These are phyloP conservation scores for Arthrinium phaeospermum DNA, from an alignment of 2,329 filamentous ascomycete species.

Conservation along the genomic window DNA sequence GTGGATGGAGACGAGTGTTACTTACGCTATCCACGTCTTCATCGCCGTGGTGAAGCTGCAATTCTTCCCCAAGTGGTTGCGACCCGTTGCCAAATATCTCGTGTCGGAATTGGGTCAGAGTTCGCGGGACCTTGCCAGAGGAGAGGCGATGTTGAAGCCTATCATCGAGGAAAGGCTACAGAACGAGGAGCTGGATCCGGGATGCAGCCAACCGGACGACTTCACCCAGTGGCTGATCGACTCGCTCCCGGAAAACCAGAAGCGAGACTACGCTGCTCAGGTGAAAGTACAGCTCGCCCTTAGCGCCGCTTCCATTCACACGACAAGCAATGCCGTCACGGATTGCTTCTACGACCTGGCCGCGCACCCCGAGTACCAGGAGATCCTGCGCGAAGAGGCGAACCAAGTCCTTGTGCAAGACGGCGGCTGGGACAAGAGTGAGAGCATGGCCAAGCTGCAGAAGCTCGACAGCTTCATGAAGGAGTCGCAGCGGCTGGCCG, in stretches of 20 bases:
- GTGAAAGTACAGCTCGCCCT: constrained; percentile 48
- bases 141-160: constrained; percentile 50
- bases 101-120: constrained; percentile 54
- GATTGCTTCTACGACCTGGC: constrained; percentile 60
- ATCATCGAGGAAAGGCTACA: constrained; percentile 53
- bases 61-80: constrained; percentile 56
- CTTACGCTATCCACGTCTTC: constrained; percentile 57
- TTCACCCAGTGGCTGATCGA: constrained; percentile 55
- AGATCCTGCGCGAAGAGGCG: constrained; percentile 58
- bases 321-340: constrained; percentile 51
- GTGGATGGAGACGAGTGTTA: constrained; percentile 59
- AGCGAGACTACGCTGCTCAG: constrained; percentile 45
- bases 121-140: constrained; percentile 47
- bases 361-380: constrained; percentile 54
- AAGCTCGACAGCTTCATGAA: constrained; percentile 50
- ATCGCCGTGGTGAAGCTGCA: constrained; percentile 55
- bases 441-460: constrained; percentile 45
- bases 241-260: constrained; percentile 42
- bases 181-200: constrained; percentile 43
- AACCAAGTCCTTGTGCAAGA: constrained; percentile 43
- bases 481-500: constrained; percentile 42
- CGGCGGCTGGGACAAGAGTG: constrained; percentile 40
- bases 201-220: constrained; percentile 49
- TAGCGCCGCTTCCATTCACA: constrained; percentile 58
- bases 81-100: constrained; percentile 51